Conservation (phyloP, 2,329 filamentous ascomycete genomes). For the Diaporthe nobilis region DNA sequence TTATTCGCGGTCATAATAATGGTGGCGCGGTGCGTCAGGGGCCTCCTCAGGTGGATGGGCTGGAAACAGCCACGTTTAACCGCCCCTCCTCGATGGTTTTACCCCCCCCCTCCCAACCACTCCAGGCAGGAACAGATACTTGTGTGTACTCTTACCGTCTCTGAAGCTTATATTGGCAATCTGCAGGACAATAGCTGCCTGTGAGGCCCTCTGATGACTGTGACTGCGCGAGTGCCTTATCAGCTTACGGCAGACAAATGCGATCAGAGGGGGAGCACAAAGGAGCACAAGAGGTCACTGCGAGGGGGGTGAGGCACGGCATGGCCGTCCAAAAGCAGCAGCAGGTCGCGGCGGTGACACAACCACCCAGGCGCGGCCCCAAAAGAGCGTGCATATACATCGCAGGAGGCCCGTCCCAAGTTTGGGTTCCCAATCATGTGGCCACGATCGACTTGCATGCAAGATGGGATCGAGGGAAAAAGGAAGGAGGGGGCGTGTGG, state of each 20-base stretch:
- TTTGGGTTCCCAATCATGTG: slow-evolving; percentile 25
- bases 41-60: slow-evolving; percentile 1
- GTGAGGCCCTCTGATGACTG: neutral
- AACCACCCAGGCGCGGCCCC: slow-evolving; percentile 14
- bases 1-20: neutral
- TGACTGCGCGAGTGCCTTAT: neutral
- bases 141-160: neutral
- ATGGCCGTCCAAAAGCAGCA: slow-evolving; percentile 13
- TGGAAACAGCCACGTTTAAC: slow-evolving; percentile 27
- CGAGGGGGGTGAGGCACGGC: too few relatives aligned
- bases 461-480: slow-evolving; percentile 28
- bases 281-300: neutral
- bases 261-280: neutral
- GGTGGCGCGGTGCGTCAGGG: slow-evolving; percentile 27
- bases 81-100: neutral
- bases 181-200: neutral
- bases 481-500: neutral
- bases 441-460: slow-evolving; percentile 31
- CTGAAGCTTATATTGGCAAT: neutral
- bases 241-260: slow-evolving; percentile 3
- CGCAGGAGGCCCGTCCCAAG: slow-evolving; percentile 11
- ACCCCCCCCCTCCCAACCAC: too few relatives aligned
- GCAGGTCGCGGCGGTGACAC: slow-evolving; percentile 17
- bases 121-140: neutral
- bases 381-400: slow-evolving; percentile 21